Evolutionary conservation across 2,329 filamentous ascomycete species (phyloP).

Genomic region (Bipolaris cookei): DNA sequence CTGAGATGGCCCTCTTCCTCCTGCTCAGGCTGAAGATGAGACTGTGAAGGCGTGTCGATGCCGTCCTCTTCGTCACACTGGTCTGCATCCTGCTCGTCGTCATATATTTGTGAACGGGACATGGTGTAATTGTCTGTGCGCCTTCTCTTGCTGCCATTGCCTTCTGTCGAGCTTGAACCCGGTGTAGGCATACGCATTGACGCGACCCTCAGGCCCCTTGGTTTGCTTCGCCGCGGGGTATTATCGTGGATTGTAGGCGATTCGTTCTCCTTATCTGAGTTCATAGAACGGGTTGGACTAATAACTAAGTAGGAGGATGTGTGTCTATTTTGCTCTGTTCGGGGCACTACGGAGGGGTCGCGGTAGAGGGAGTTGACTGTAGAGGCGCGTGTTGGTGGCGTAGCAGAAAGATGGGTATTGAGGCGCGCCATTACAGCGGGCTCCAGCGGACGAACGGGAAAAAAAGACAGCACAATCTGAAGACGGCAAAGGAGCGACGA

Average conservation of each 20-base stretch:
- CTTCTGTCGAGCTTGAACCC: conserved; percentile 43
- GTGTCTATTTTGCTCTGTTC: conserved; percentile 22
- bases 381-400: conserved; percentile 38
- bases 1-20: conserved; percentile 21
- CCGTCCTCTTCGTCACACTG: conserved; percentile 29
- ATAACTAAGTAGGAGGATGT: conserved; percentile 41
- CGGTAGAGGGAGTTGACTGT: conserved; percentile 47
- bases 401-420: conserved; percentile 43
- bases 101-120: conserved; percentile 8
- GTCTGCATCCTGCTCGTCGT: conserved; percentile 22
- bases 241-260: conserved; percentile 34
- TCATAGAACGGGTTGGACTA: conserved; percentile 40
- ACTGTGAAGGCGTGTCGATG: conserved; percentile 12
- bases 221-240: conserved; percentile 49
- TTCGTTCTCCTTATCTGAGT: conserved; percentile 56
- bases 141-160: conserved; percentile 52
- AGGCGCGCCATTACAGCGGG: conserved; percentile 45
- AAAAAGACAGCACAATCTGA: neutral
- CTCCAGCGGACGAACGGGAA: neutral
- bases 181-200: conserved; percentile 48
- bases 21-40: conserved; percentile 7
- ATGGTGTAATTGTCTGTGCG: conserved; percentile 49
- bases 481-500: neutral
- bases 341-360: conserved; percentile 44
- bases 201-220: conserved; percentile 50